Conservation (phyloP, 78 protist genomes). For the Cavenderia fasciculata region DNA sequence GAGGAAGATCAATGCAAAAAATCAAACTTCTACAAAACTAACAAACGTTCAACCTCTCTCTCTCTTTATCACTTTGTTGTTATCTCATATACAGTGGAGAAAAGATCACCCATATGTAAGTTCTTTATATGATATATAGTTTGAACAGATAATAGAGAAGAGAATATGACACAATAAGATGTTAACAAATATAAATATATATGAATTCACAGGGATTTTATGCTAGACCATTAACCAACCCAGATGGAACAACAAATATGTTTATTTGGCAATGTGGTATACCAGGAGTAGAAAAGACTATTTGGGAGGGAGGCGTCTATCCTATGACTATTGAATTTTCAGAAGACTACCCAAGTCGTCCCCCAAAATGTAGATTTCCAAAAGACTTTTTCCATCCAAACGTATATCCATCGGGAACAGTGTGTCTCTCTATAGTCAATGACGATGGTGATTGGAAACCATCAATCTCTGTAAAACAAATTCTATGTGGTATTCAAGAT, state of each 20-base stretch:
- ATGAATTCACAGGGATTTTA: conserved; percentile 79
- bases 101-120: conserved; percentile 94
- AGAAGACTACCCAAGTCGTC: conserved; percentile 96
- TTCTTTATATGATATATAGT: background rate
- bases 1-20: too few relatives aligned
- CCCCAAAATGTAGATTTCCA: conserved; percentile 95
- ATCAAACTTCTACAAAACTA: too few relatives aligned
- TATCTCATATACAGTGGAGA: too few relatives aligned
- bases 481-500: conserved; percentile 96
- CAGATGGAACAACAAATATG: conserved; percentile 83
- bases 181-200: background rate
- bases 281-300: conserved; percentile 92
- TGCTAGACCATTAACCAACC: conserved; percentile 74
- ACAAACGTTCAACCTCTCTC: too few relatives aligned
- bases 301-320: conserved; percentile 96
- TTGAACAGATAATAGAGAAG: background rate
- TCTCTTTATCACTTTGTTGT: too few relatives aligned
- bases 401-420: conserved; percentile 96
- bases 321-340: conserved; percentile 90
- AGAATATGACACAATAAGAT: background rate
- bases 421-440: conserved; percentile 96
- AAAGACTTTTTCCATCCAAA: conserved; percentile 86
- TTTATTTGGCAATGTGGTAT: conserved; percentile 89
- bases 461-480: conserved; percentile 92
- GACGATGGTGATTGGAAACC: conserved; percentile 98